Evolutionary conservation across 23 red algal genomes (phyloP).

Genomic region (Gracilaria caudata): DNA sequence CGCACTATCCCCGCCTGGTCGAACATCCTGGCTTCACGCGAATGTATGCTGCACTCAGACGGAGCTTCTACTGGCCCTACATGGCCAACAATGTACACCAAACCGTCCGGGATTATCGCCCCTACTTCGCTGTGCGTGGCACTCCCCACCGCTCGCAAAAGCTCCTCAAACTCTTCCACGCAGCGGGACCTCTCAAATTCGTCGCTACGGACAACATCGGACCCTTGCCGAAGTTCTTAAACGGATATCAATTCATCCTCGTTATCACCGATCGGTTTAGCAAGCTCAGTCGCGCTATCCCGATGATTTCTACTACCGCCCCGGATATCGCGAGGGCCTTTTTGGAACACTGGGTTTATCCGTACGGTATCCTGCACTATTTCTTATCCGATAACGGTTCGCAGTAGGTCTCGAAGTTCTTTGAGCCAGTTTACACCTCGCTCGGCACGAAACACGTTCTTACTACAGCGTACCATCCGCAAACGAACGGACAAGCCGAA

Average conservation of each 20-base stretch:
- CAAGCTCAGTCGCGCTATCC: background rate
- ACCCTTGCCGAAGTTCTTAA: background rate
- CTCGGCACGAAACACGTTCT: too few relatives aligned
- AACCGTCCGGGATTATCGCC: conserved; percentile 1
- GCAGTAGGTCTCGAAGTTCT: background rate
- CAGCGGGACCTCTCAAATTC: background rate
- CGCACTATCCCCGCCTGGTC: conserved; percentile 28
- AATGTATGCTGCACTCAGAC: conserved; percentile 21
- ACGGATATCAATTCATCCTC: background rate
- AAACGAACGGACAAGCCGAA: too few relatives aligned
- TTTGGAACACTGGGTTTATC: background rate
- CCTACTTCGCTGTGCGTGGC: background rate
- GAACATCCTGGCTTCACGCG: conserved; percentile 3
- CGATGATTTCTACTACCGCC: background rate
- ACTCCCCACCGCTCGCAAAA: background rate
- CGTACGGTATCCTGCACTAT: background rate
- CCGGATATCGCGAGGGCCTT: background rate
- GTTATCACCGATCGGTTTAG: conserved; percentile 6
- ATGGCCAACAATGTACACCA: conserved; percentile 27
- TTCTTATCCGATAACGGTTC: background rate
- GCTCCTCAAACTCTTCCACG: conserved; percentile 37
- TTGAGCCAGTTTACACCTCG: background rate
- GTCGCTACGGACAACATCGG: background rate
- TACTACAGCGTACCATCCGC: too few relatives aligned
- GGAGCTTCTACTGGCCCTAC: conserved; percentile 22